Base-by-base conservation (phyloP, 352 stramenopile genomes). In the Pythium dissimile region DNA sequence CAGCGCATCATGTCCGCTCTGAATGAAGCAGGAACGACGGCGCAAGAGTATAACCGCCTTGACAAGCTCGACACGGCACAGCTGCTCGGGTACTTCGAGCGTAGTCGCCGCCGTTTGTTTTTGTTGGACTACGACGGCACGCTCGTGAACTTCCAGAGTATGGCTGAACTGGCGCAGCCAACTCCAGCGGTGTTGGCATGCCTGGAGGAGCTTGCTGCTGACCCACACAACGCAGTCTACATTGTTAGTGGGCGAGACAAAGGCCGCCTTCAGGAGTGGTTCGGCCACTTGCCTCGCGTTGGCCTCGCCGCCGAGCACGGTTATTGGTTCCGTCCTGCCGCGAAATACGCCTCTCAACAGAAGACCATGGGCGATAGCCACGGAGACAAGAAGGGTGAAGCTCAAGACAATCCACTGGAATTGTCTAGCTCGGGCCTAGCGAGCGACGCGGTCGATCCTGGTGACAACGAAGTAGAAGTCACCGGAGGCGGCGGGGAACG, bases 101-200 rank as follows among this genome's bases (percentile, higher is more conserved):
- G 87, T 30, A 93, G 84, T 54, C 80, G 85, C 27, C 78, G 84
- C 21, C 84, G 87, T 8, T 62, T 96, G 20, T 84, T 96, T 49
- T 68, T 96, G 32, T 65, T 94, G 26, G 86, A 96, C 60, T 94
- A 96, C 58, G 84, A 94, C 34, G 86, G 84, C 10, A 92, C 85
- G 11, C 73, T 96, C 15, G 75, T 92, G 27, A 78, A 85, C 38
- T 92, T 86, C 45, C 79, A 89, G 57, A 90, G 77, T 37, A 89
- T 90, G 77, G 71, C 81, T 1, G 77, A 89, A 46, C 69, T 92
- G 7, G 80, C 83, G 0, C 69, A 73, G 23, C 83, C 83, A 20
- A 81, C 80, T 16, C 28, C 71, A n/a, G 60, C 69, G 13, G 45
- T 92, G 45, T 55, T 89, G 5, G 64, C 78, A n/a, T 86, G 76